Base-by-base conservation (phyloP, 2,329 filamentous ascomycete species). In the Aspergillus sergii region DNA sequence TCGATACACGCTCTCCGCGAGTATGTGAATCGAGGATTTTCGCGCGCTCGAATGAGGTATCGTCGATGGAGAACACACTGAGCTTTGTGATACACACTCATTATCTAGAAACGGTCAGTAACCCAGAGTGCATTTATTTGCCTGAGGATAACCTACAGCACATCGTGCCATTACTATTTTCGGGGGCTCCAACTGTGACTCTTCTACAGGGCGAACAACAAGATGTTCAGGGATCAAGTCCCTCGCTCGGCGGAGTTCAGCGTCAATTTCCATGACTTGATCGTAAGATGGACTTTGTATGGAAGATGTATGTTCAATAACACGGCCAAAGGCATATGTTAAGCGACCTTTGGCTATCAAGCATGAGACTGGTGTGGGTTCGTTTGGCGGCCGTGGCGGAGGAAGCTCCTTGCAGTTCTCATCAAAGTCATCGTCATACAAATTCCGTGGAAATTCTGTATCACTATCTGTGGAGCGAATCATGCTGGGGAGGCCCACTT, bases 31-130 rank as follows among this genome's bases (percentile, higher is more conserved):
- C 93, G 86, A 11, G 91, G 83, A 70, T 94, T 95, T 63, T 91
- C 87, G 55, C 91, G 84, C 6, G 93, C 91, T 63, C 89, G 87
- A n/a, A 87, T 83, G 62, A 97, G 85, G 75, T 95, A 97, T 67
- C 93, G 93, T 57, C 93, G 87, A 76, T 99, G 95, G 45, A 99
- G 85, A 26, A 97, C 86, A 71, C 93, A 96, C 71, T 96, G 85
- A 21, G 93, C 91, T 79, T 96, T 97, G 67, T 96, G 89, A 73
- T 93, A 96, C 6, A 97, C 80, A 57, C 95, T 89, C 65, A 95
- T 92, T 36, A 97, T 69, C 78, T 80, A 55, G 14, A 48, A 54
- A 51, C 14, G 11, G 50, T 70, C 51, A 72, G 68, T 56, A 57
- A 32, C 41, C 32, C 59, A 21, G 30, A 36, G 23, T 30, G 16